Evolutionary conservation across 371 early-diverging fungal genomes (phyloP).

Genomic region (Apophysomyces trapeziformis): DNA sequence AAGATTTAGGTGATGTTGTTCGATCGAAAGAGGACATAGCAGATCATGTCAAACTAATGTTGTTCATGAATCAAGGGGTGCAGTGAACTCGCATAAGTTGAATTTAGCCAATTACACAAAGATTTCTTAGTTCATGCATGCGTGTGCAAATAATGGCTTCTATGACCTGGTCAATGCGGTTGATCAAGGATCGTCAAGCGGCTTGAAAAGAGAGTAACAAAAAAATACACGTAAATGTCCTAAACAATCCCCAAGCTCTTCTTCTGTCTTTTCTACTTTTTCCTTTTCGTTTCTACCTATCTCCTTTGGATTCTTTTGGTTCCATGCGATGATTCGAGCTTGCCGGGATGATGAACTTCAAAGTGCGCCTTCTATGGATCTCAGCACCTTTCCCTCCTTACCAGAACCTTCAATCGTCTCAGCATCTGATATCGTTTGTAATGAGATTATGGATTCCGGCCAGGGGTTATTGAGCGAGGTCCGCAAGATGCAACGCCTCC

Average conservation of each 20-base stretch:
- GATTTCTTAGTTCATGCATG: not conserved
- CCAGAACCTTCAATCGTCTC: not conserved
- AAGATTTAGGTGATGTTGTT: too few relatives aligned
- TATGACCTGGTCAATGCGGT: conserved; percentile 6
- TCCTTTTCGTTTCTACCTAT: not conserved
- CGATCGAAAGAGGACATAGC: too few relatives aligned
- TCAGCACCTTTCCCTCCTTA: not conserved
- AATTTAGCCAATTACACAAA: too few relatives aligned
- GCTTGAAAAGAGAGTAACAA: not conserved
- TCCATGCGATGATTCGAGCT: not conserved
- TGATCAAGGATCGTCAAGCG: not conserved
- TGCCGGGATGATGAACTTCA: not conserved
- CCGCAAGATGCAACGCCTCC: conserved; percentile 24
- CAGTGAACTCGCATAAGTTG: too few relatives aligned
- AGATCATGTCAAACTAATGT: too few relatives aligned
- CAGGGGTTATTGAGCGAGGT: conserved; percentile 55
- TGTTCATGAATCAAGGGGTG: too few relatives aligned
- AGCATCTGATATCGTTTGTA: not conserved
- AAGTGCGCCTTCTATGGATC: not conserved
- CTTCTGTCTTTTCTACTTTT: not conserved
- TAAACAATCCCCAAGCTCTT: not conserved
- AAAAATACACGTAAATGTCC: not conserved
- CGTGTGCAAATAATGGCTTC: not conserved
- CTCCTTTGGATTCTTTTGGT: not conserved
- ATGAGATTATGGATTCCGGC: conserved; percentile 23